Conservation (phyloP, 805 yeast species). For the Lachancea thermotolerans region DNA sequence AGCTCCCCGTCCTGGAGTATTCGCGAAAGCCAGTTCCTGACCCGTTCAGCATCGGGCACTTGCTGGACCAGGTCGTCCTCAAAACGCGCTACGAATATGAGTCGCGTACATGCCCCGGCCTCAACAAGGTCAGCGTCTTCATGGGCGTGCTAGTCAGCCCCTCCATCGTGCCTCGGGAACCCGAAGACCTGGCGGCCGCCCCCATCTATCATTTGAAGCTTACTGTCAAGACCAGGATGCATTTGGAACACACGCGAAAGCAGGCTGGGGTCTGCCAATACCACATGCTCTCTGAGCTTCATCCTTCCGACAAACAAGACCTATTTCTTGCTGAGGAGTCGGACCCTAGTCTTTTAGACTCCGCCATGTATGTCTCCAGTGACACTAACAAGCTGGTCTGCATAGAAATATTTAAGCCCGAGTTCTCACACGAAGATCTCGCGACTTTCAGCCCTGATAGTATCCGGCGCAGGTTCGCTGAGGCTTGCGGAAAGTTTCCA, state of each 20-base stretch:
- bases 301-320: conserved; percentile 30
- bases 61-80: conserved; percentile 27
- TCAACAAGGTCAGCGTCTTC: conserved; percentile 28
- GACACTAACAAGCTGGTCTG: conserved; percentile 43
- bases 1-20: conserved; percentile 26
- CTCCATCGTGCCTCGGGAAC: conserved; percentile 6
- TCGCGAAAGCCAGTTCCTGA: conserved; percentile 22
- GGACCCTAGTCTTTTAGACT: conserved; percentile 37
- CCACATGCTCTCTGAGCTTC: conserved; percentile 26
- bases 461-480: conserved; percentile 46
- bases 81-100: conserved; percentile 26
- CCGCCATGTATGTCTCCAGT: conserved; percentile 42
- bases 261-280: conserved; percentile 30
- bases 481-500: conserved; percentile 27
- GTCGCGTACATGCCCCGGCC: conserved; percentile 22
- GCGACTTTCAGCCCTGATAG: conserved; percentile 40
- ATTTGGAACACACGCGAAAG: conserved; percentile 24
- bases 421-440: conserved; percentile 41
- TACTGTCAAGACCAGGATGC: conserved; percentile 28
- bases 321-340: conserved; percentile 13
- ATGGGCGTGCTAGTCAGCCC: conserved; percentile 25
- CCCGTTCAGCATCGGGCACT: conserved; percentile 21
- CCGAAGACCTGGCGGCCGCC: conserved; percentile 14
- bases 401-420: conserved; percentile 46
- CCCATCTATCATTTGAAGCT: conserved; percentile 33